phyloP scores from a whole-genome alignment of 2,329 filamentous ascomycete species.

The Monilinia fructicola region DNA sequence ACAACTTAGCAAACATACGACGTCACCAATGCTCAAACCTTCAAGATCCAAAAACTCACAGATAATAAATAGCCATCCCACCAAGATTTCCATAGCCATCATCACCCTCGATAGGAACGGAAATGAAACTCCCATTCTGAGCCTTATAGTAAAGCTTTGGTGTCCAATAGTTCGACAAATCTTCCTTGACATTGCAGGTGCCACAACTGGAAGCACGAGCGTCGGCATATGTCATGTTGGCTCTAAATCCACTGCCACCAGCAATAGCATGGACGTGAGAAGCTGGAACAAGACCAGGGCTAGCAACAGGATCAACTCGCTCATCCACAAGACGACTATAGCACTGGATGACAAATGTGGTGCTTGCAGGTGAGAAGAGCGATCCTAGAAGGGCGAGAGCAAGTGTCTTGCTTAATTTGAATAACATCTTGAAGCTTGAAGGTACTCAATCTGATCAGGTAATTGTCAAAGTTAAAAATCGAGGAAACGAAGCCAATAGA shows the following conservation, averaged over 20 bases:
- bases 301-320: conserved; percentile 30
- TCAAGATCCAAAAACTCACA: conserved; percentile 28
- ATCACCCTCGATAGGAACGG: conserved; percentile 40
- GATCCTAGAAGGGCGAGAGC: not conserved
- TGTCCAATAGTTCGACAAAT: conserved; percentile 42
- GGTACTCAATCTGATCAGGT: not conserved
- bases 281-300: conserved; percentile 26
- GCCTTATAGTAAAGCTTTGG: conserved; percentile 38
- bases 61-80: conserved; percentile 43
- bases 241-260: conserved; percentile 43
- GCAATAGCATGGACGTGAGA: conserved; percentile 31
- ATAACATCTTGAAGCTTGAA: not conserved
- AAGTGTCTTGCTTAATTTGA: conserved; percentile 3
- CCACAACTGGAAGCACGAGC: conserved; percentile 38
- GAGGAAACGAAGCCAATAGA: not conserved
- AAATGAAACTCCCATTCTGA: conserved; percentile 39
- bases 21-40: not conserved
- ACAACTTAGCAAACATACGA: not conserved
- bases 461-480: not conserved
- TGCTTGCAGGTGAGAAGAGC: conserved; percentile 12
- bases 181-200: conserved; percentile 41
- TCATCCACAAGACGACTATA: conserved; percentile 30
- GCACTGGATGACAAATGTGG: conserved; percentile 21
- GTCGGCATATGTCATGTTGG: conserved; percentile 41
- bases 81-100: conserved; percentile 36